Conservation (phyloP, 2,329 filamentous ascomycete species). For the Penicillium sp. region DNA sequence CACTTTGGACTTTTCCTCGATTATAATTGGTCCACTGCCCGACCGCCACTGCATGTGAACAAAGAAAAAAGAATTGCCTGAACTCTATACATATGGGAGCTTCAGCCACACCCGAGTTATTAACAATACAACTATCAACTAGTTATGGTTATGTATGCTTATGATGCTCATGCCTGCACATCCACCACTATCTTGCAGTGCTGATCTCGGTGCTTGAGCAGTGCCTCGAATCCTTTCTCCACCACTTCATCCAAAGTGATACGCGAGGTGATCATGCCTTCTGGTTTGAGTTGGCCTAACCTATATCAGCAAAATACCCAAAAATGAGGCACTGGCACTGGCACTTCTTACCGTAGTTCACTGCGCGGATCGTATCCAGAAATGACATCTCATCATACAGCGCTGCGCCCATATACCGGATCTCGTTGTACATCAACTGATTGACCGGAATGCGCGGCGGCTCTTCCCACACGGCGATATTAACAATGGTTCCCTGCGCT, state of each 20-base stretch:
- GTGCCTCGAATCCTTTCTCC: background rate
- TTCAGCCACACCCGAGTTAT: too few relatives aligned
- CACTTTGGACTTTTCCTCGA: background rate
- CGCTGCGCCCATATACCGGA: slow-evolving; percentile 47
- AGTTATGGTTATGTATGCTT: background rate
- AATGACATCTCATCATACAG: slow-evolving; percentile 53
- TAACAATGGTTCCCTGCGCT: slow-evolving; percentile 55
- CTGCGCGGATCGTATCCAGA: slow-evolving; percentile 51
- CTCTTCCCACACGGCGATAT: slow-evolving; percentile 61
- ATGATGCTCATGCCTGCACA: background rate
- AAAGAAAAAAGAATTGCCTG: too few relatives aligned
- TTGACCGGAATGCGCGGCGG: slow-evolving; percentile 51
- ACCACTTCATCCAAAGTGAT: slow-evolving; percentile 51
- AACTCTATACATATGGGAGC: too few relatives aligned
- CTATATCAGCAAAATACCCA: background rate
- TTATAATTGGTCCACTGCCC: too few relatives aligned
- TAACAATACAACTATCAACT: too few relatives aligned
- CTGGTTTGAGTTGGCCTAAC: slow-evolving; percentile 48
- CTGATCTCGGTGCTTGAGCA: background rate
- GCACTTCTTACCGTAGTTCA: slow-evolving; percentile 28
- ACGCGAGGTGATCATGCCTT: slow-evolving; percentile 57
- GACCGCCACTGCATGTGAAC: too few relatives aligned
- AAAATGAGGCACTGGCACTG: background rate
- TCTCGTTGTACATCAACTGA: slow-evolving; percentile 51
- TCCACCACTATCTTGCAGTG: background rate